These are phyloP conservation scores for Xerocomus spinulosus DNA, from an alignment of 768 basidiomycete genomes.

Conservation along the genomic window DNA sequence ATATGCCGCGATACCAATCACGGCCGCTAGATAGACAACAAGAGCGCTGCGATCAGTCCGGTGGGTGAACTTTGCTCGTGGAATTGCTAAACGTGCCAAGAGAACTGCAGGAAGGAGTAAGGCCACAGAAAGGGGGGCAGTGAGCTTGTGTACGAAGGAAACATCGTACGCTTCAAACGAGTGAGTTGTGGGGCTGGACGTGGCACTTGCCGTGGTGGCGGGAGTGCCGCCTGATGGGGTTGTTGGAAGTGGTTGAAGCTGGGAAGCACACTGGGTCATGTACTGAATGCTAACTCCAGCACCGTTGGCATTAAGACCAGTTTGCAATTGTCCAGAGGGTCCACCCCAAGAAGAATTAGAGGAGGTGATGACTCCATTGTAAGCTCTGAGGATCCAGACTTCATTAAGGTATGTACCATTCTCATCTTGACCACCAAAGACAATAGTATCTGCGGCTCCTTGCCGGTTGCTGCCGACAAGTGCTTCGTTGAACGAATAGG, in stretches of 20 bases:
- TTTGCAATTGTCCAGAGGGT: slow-evolving; percentile 56
- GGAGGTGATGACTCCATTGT: slow-evolving; percentile 56
- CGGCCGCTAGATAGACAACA: slow-evolving; percentile 34
- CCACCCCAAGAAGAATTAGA: slow-evolving; percentile 61
- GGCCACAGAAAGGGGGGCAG: slow-evolving; percentile 46
- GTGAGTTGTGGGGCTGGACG: slow-evolving; percentile 10
- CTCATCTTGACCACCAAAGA: slow-evolving; percentile 73
- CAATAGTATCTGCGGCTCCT: slow-evolving; percentile 60
- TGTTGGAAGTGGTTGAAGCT: slow-evolving; percentile 25
- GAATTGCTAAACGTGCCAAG: slow-evolving; percentile 39
- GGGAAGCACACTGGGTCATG: slow-evolving; percentile 54
- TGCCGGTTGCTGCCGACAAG: slow-evolving; percentile 53
- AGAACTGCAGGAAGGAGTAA: slow-evolving; percentile 41
- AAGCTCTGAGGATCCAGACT: slow-evolving; percentile 74
- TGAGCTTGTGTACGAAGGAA: slow-evolving; percentile 43
- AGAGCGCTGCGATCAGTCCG: slow-evolving; percentile 20
- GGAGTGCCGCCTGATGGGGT: slow-evolving; percentile 19
- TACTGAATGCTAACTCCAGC: slow-evolving; percentile 61
- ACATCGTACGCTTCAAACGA: slow-evolving; percentile 35
- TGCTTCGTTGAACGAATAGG: slow-evolving; percentile 47
- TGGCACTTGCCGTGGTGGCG: slow-evolving; percentile 14
- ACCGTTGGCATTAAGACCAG: slow-evolving; percentile 62
- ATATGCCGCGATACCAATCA: slow-evolving; percentile 46
- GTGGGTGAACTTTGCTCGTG: slow-evolving; percentile 28
- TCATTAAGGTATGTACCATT: slow-evolving; percentile 66